Conservation (phyloP, 164 flowering plant genomes). For the Magnolia sinica region DNA sequence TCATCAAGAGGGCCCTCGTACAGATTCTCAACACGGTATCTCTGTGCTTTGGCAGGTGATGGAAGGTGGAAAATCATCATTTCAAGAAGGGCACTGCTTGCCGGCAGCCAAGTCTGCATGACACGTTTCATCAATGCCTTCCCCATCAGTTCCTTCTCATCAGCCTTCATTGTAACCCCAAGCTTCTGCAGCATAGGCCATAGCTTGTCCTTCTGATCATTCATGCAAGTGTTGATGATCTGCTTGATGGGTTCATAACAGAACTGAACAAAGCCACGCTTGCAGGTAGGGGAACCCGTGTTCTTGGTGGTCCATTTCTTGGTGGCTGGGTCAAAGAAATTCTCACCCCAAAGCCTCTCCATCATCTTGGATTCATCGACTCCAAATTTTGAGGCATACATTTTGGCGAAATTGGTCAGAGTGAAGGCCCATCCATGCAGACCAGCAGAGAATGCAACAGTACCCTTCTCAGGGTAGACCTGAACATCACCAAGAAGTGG, state of each 20-base stretch:
- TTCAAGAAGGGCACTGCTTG: slow-evolving; percentile 26
- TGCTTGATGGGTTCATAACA: slow-evolving; percentile 37
- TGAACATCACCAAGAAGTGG: slow-evolving; percentile 25
- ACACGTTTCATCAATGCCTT: slow-evolving; percentile 38
- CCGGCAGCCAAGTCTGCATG: slow-evolving; percentile 39
- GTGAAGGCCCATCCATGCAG: slow-evolving; percentile 33
- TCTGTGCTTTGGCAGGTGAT: slow-evolving; percentile 33
- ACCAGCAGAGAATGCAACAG: slow-evolving; percentile 30
- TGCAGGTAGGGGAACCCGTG: slow-evolving; percentile 33
- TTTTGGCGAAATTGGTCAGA: slow-evolving; percentile 25
- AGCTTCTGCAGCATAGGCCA: slow-evolving; percentile 35
- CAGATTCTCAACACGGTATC: slow-evolving; percentile 33
- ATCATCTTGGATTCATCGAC: slow-evolving; percentile 30
- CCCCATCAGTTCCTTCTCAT: slow-evolving; percentile 30
- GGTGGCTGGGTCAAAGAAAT: slow-evolving; percentile 34
- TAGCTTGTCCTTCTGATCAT: slow-evolving; percentile 35
- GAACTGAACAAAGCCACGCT: slow-evolving; percentile 34
- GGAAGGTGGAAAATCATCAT: slow-evolving; percentile 40
- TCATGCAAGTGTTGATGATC: slow-evolving; percentile 34
- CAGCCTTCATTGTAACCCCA: slow-evolving; percentile 29
- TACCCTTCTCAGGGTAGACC: slow-evolving; percentile 29
- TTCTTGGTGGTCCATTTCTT: slow-evolving; percentile 33
- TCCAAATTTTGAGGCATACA: slow-evolving; percentile 31
- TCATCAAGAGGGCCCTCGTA: slow-evolving; percentile 40
- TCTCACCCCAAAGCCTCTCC: slow-evolving; percentile 39